Evolutionary conservation across 768 basidiomycete genomes (phyloP).

Genomic region (Trametes gibbosa): DNA sequence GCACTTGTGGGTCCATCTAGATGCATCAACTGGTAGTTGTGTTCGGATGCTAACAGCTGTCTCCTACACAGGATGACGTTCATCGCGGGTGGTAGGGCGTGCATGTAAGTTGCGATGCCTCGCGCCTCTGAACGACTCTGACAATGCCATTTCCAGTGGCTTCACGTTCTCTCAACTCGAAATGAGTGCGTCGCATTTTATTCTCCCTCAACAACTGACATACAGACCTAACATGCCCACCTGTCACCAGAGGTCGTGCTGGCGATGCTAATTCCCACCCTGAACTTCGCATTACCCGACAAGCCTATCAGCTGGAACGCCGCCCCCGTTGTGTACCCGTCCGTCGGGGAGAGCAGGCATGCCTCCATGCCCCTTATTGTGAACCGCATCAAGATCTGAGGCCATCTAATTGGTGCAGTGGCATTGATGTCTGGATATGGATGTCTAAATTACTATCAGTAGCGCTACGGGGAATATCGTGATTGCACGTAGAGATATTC

Average conservation of each 20-base stretch:
- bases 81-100: slow-evolving; percentile 32
- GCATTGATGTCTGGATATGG: too few relatives aligned
- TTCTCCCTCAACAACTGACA: background rate
- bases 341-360: too few relatives aligned
- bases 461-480: too few relatives aligned
- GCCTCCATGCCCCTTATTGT: too few relatives aligned
- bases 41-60: background rate
- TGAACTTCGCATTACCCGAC: slow-evolving; percentile 11
- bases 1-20: slow-evolving; percentile 6
- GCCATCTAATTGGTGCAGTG: too few relatives aligned
- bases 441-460: too few relatives aligned
- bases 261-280: background rate
- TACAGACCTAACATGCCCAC: background rate
- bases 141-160: background rate
- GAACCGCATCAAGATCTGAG: too few relatives aligned
- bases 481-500: too few relatives aligned
- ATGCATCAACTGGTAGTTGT: background rate
- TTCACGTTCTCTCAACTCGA: slow-evolving; percentile 14
- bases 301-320: slow-evolving; percentile 16
- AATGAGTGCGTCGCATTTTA: background rate
- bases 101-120: slow-evolving; percentile 30
- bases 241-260: slow-evolving; percentile 10
- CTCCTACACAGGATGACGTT: slow-evolving; percentile 35
- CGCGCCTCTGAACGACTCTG: too few relatives aligned
- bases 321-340: slow-evolving; percentile 9